Evolutionary conservation across 208 protist species (phyloP).

Genomic region (Leishmania aethiopica): DNA sequence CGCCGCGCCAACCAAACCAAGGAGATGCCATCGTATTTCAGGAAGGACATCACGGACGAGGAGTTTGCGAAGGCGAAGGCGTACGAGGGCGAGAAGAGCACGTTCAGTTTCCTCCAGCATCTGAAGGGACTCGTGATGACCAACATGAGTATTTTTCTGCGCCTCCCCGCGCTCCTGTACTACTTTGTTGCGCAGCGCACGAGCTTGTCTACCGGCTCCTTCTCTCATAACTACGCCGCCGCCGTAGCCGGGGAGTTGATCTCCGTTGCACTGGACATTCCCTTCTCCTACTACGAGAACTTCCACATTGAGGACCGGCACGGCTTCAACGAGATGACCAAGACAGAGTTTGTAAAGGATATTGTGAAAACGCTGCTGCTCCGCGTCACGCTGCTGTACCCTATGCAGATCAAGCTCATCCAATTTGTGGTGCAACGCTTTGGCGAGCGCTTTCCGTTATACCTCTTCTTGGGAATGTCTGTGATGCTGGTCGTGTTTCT

Average conservation of each 20-base stretch:
- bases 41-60: constrained; percentile 33
- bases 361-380: constrained; percentile 64
- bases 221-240: constrained; percentile 62
- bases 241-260: constrained; percentile 41
- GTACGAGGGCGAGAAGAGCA: constrained; percentile 44
- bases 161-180: constrained; percentile 48
- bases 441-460: constrained; percentile 82
- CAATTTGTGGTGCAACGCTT: constrained; percentile 66
- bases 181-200: constrained; percentile 22
- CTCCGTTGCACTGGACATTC: constrained; percentile 49
- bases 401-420: constrained; percentile 52
- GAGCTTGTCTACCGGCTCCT: constrained; percentile 39
- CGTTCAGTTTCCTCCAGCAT: constrained; percentile 35
- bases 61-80: constrained; percentile 48
- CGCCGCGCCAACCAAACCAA: constrained; percentile 26
- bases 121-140: constrained; percentile 38
- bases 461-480: constrained; percentile 54
- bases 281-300: constrained; percentile 71
- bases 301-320: constrained; percentile 89
- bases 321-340: constrained; percentile 88
- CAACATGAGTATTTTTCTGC: constrained; percentile 42
- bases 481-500: constrained; percentile 47
- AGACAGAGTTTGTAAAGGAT: constrained; percentile 73
- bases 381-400: constrained; percentile 44
- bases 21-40: constrained; percentile 30